Conservation (phyloP, 805 yeast genomes). For the Wilhelminamyces savonicus region DNA sequence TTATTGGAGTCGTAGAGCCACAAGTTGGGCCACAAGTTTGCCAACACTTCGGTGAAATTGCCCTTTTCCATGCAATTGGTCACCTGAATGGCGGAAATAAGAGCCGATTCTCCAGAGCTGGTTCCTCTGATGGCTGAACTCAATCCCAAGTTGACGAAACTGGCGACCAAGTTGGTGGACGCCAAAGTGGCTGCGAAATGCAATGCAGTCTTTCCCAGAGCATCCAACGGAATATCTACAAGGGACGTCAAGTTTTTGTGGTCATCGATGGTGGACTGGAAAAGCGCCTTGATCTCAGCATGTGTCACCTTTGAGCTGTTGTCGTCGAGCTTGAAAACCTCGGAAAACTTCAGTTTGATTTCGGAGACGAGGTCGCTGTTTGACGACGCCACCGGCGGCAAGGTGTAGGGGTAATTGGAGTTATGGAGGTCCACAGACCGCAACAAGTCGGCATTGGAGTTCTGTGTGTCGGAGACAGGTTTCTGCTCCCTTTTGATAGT, state of each 20-base stretch:
- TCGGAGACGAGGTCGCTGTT: conserved; percentile 25
- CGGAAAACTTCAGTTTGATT: conserved; percentile 26
- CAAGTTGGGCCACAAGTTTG: conserved; percentile 55
- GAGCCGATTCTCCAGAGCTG: conserved; percentile 26
- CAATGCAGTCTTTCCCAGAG: conserved; percentile 34
- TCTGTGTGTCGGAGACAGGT: neutral
- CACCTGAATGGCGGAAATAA: conserved; percentile 71
- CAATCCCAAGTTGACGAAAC: conserved; percentile 27
- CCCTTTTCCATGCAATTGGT: conserved; percentile 78
- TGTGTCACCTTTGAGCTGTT: conserved; percentile 8
- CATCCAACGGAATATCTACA: conserved; percentile 33
- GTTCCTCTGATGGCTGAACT: conserved; percentile 36
- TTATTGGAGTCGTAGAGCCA: conserved; percentile 51
- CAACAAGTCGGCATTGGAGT: conserved; percentile 3
- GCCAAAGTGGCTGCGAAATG: conserved; percentile 40
- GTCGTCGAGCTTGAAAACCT: conserved; percentile 30
- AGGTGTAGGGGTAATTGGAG: conserved; percentile 41
- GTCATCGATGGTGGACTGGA: conserved; percentile 14
- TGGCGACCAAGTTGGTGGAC: conserved; percentile 26
- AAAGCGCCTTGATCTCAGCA: conserved; percentile 18
- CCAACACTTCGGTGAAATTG: conserved; percentile 65
- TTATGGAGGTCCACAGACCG: conserved; percentile 11
- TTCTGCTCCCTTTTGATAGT: conserved; percentile 1
- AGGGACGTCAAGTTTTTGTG: conserved; percentile 5
- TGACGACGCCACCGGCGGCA: conserved; percentile 39